Percentiles rank a stretch among this genome's conserved stretches.
Conservation (phyloP, 495 filamentous ascomycete species). For the Penicillium ochrochloron region DNA sequence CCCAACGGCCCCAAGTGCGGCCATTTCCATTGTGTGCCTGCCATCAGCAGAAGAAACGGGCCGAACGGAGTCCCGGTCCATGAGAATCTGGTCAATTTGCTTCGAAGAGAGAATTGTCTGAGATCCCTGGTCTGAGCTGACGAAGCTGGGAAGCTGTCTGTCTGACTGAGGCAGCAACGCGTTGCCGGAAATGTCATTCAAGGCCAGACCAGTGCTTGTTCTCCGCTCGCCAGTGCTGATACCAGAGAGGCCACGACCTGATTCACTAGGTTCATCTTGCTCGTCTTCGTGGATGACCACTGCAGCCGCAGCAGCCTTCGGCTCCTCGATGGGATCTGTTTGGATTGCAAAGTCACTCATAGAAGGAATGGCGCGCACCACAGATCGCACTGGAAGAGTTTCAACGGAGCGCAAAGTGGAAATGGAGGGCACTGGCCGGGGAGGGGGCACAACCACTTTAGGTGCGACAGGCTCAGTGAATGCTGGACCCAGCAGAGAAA, state of each 20-base stretch:
- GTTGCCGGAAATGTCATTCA: conserved; percentile 52
- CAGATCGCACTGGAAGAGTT: conserved; percentile 41
- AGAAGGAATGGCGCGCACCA: conserved; percentile 25
- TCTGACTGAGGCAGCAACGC: conserved; percentile 34
- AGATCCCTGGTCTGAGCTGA: conserved; percentile 66
- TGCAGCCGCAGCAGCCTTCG: conserved; percentile 25
- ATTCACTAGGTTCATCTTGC: conserved; percentile 53
- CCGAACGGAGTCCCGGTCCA: conserved; percentile 43
- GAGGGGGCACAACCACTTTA: conserved; percentile 20
- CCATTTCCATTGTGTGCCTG: conserved; percentile 37
- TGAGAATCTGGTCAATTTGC: conserved; percentile 69
- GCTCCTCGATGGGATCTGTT: conserved; percentile 29
- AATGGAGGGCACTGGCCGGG: conserved; percentile 33
- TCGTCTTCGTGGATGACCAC: conserved; percentile 53
- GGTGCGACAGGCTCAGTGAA: conserved; percentile 45
- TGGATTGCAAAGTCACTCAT: conserved; percentile 29
- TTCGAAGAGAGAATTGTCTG: conserved; percentile 77
- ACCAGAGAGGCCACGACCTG: conserved; percentile 37
- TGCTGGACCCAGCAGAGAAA: conserved; percentile 41
- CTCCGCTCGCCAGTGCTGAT: conserved; percentile 45
- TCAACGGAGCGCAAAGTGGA: conserved; percentile 48
- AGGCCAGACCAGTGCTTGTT: conserved; percentile 46
- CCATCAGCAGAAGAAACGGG: conserved; percentile 43
- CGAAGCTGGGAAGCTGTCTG: conserved; percentile 40
- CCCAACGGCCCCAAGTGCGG: conserved; percentile 19